These are phyloP conservation scores for Cicer judaicum DNA, from an alignment of 306 rosid species.

Conservation along the genomic window DNA sequence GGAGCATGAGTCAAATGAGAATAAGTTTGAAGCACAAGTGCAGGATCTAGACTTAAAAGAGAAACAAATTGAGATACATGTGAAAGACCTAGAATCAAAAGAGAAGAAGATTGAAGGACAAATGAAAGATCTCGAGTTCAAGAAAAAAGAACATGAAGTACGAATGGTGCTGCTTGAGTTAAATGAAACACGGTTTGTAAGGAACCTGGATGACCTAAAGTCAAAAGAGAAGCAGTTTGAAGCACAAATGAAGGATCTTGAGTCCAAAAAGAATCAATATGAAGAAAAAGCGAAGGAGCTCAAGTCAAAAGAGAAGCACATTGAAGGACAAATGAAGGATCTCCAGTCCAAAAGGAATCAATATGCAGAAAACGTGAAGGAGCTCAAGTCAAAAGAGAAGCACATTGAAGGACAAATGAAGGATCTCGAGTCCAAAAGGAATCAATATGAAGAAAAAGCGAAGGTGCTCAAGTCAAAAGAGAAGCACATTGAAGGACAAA, in stretches of 20 bases:
- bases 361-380: neutral
- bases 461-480: constrained; percentile 12
- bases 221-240: neutral
- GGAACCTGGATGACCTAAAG: neutral
- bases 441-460: neutral
- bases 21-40: neutral
- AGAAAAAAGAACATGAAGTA: constrained; percentile 13
- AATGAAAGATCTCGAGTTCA: neutral
- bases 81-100: neutral
- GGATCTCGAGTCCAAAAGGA: neutral
- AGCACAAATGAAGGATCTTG: neutral
- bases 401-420: neutral
- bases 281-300: neutral
- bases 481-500: constrained; percentile 18
- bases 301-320: neutral
- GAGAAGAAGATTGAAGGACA: neutral
- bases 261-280: neutral
- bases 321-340: neutral
- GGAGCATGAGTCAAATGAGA: neutral
- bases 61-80: neutral
- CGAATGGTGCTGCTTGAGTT: neutral
- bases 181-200: neutral
- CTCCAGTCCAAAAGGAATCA: neutral
- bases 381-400: constrained; percentile 18
- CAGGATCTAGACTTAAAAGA: neutral